Evolutionary conservation across 139 green algal genomes (phyloP).

Genomic region (Eudorina sp.): DNA sequence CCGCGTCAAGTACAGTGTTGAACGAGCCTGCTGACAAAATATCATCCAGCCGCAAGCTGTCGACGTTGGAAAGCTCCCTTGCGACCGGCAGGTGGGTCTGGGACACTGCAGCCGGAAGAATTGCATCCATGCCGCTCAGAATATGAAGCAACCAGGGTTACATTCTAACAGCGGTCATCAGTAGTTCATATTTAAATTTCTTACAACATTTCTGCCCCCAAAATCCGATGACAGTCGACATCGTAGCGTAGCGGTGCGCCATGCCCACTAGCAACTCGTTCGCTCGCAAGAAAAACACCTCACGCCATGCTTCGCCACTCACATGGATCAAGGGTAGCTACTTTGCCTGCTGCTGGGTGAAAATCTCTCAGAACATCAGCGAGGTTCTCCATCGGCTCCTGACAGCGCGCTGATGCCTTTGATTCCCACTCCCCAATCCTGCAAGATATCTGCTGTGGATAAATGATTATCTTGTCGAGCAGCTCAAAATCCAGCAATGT

Average conservation of each 20-base stretch:
- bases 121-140: neutral
- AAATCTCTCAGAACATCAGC: constrained; percentile 18
- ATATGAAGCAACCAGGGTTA: constrained; percentile 28
- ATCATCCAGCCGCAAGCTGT: constrained; percentile 23
- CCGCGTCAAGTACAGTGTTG: neutral
- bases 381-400: constrained; percentile 7
- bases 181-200: neutral
- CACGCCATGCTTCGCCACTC: neutral
- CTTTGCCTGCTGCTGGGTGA: constrained; percentile 4
- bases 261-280: neutral
- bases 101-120: constrained; percentile 1
- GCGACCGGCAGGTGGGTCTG: neutral
- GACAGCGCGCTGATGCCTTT: neutral
- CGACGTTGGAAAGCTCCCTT: constrained; percentile 10
- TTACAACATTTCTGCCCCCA: neutral
- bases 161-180: neutral
- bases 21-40: neutral
- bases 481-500: neutral
- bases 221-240: neutral
- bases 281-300: too few relatives aligned
- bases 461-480: neutral
- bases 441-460: neutral
- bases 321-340: neutral
- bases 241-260: neutral
- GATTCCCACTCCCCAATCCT: neutral